Conservation (phyloP, 805 yeast species). For the Middelhovenomyces tepae region DNA sequence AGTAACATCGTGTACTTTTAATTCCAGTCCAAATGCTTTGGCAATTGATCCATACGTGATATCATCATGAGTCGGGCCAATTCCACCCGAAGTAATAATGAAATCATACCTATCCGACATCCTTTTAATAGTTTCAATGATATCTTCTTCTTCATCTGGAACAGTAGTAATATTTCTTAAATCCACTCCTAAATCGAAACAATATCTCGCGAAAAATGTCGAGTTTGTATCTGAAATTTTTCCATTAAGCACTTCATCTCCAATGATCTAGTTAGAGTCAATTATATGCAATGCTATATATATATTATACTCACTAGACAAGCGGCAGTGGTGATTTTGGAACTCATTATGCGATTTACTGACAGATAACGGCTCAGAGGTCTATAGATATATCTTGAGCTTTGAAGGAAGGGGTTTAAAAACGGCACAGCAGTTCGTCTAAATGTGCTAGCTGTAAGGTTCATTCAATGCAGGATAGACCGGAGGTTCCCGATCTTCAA, state of each 20-base stretch:
- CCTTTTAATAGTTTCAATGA: constrained; percentile 40
- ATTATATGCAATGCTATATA: too few species aligned
- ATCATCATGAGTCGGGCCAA: constrained; percentile 90
- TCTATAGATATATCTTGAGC: too few species aligned
- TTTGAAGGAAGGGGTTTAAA: too few species aligned
- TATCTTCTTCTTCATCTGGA: constrained; percentile 68
- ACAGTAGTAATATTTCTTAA: constrained; percentile 60
- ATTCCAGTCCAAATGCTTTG: constrained; percentile 45
- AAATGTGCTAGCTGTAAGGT: too few species aligned
- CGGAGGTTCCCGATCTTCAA: too few species aligned
- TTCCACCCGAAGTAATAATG: constrained; percentile 62
- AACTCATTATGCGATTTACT: not conserved
- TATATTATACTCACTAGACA: too few species aligned
- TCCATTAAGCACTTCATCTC: constrained; percentile 84
- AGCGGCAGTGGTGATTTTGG: constrained; percentile 17
- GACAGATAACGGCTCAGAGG: not conserved
- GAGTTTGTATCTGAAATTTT: constrained; percentile 78
- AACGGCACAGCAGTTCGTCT: too few species aligned
- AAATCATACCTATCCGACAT: constrained; percentile 52
- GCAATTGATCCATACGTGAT: constrained; percentile 75
- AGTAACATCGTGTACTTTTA: constrained; percentile 47
- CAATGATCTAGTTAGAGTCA: too few species aligned
- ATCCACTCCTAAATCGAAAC: constrained; percentile 61
- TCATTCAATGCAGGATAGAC: too few species aligned
- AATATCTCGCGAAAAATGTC: constrained; percentile 55